Conservation (phyloP, 2,329 filamentous ascomycete species). For the Dactylellina drechsleri region DNA sequence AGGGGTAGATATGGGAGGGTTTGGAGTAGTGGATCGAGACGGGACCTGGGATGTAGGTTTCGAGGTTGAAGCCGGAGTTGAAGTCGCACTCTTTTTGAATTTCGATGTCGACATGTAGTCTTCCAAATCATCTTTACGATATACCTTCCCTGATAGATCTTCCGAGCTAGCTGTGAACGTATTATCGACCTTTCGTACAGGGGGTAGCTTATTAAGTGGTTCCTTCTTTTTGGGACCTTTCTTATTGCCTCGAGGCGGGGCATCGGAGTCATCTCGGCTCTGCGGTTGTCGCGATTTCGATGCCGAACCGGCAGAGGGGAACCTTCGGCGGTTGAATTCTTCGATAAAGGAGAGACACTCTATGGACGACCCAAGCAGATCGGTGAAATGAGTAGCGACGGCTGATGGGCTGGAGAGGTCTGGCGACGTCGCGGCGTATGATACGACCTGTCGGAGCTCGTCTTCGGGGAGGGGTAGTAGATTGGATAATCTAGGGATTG, state of each 20-base stretch:
- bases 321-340: conserved; percentile 74
- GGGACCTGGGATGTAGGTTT: conserved; percentile 33
- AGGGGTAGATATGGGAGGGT: conserved; percentile 16
- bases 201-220: conserved; percentile 63
- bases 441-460: conserved; percentile 83
- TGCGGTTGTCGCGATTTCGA: conserved; percentile 33
- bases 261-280: conserved; percentile 33
- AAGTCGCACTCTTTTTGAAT: conserved; percentile 49
- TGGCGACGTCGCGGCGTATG: conserved; percentile 73
- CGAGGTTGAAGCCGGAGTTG: conserved; percentile 14
- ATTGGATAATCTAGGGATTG: conserved; percentile 76
- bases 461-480: conserved; percentile 86
- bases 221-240: conserved; percentile 62
- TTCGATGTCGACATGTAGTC: conserved; percentile 68
- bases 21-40: conserved; percentile 44
- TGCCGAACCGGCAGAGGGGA: conserved; percentile 55
- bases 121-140: conserved; percentile 68
- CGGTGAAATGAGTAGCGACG: conserved; percentile 84
- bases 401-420: conserved; percentile 74
- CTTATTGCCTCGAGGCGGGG: conserved; percentile 37
- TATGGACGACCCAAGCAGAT: conserved; percentile 86
- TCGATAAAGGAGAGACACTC: conserved; percentile 77
- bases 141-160: conserved; percentile 68
- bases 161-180: conserved; percentile 61
- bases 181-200: conserved; percentile 64